A percentile compares a stretch with the other conserved stretches of the same genome.
Evolutionary conservation across 345 rosid genomes (phyloP).

Genomic region (Populus simonii): DNA sequence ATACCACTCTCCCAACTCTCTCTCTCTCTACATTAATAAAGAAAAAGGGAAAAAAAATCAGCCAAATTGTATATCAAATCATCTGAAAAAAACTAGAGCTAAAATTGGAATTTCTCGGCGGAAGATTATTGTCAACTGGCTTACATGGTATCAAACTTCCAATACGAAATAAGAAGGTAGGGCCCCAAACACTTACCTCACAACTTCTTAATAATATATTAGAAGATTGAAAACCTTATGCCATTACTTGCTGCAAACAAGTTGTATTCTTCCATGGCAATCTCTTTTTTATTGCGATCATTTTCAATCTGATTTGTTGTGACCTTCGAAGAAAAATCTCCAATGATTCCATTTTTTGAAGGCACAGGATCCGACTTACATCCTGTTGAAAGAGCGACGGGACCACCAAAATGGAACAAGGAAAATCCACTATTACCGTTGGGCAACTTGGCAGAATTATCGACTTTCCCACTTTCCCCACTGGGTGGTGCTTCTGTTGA

Average conservation of each 20-base stretch:
- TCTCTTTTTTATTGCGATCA: constrained; percentile 50
- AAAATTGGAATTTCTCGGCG: constrained; percentile 32
- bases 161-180: constrained; percentile 30
- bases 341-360: constrained; percentile 40
- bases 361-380: constrained; percentile 35
- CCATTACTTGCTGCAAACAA: constrained; percentile 76
- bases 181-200: constrained; percentile 38
- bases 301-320: constrained; percentile 45
- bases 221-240: constrained; percentile 64
- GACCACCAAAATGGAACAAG: constrained; percentile 86
- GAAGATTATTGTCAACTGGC: constrained; percentile 42
- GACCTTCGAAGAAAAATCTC: constrained; percentile 47
- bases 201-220: constrained; percentile 27
- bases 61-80: constrained; percentile 31
- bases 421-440: constrained; percentile 54
- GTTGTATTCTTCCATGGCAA: constrained; percentile 68
- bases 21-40: constrained; percentile 21
- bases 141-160: constrained; percentile 40
- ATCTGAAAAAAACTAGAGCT: constrained; percentile 25
- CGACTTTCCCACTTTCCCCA: constrained; percentile 32
- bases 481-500: constrained; percentile 25
- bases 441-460: constrained; percentile 24
- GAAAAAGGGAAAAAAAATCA: constrained; percentile 4
- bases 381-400: constrained; percentile 58
- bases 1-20: constrained; percentile 33